Conservation (phyloP, 441 rosid genomes). For the Breynia disticha region DNA sequence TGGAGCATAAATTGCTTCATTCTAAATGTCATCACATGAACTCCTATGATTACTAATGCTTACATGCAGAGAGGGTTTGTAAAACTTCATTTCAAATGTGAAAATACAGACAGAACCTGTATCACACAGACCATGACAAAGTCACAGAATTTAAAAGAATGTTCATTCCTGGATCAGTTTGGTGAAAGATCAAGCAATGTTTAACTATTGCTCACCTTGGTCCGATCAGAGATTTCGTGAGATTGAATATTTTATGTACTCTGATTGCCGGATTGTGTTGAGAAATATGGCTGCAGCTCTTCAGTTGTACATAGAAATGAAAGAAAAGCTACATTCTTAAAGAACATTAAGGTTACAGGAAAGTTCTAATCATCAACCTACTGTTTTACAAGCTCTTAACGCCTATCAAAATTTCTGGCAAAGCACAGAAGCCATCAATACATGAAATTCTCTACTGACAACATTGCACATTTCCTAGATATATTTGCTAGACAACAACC, state of each 20-base stretch:
- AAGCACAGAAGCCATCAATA: background rate
- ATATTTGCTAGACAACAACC: background rate
- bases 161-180: constrained; percentile 30
- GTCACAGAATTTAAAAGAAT: constrained; percentile 30
- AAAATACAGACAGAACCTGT: constrained; percentile 19
- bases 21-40: background rate
- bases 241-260: no score
- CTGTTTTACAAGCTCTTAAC: no score
- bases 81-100: constrained; percentile 24
- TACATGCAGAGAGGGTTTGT: constrained; percentile 24
- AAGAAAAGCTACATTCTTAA: no score
- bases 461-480: constrained; percentile 1
- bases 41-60: background rate
- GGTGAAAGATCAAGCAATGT: constrained; percentile 30
- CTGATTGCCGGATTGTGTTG: no score
- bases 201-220: constrained; percentile 36
- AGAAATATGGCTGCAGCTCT: no score
- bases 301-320: no score
- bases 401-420: background rate
- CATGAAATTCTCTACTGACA: background rate
- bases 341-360: no score
- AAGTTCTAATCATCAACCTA: no score
- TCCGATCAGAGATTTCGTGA: no score
- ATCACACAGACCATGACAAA: constrained; percentile 43
- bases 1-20: no score